A percentile compares a stretch with the other conserved stretches of the same genome.
phyloP scores from a whole-genome alignment of 169 alveolate species.

The Ichthyophthirius multifiliis region DNA sequence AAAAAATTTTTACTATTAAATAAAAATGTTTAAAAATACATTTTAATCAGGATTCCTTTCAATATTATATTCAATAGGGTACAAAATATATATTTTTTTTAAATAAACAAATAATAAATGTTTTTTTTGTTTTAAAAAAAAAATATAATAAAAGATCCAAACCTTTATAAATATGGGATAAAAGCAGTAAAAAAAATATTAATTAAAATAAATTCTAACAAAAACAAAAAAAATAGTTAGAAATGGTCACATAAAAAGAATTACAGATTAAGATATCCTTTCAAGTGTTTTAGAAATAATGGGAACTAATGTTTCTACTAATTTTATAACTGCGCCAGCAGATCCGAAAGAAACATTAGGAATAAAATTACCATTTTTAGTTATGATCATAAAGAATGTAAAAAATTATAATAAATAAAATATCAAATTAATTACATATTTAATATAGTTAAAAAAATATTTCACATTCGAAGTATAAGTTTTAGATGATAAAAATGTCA shows the following conservation, averaged over 20 bases:
- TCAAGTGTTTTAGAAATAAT: conserved; percentile 85
- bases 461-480: conserved; percentile 96
- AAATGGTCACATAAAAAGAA: conserved; percentile 95
- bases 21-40: conserved; percentile 91
- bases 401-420: no score
- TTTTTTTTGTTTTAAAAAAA: no score
- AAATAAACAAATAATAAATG: no score
- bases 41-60: conserved; percentile 94
- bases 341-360: conserved; percentile 91
- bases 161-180: conserved; percentile 94
- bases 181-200: conserved; percentile 34
- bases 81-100: no score
- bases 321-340: conserved; percentile 91
- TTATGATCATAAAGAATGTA: conserved; percentile 94
- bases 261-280: conserved; percentile 93
- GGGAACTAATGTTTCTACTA: conserved; percentile 93
- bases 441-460: conserved; percentile 91
- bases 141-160: conserved; percentile 60
- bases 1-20: no score
- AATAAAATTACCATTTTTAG: conserved; percentile 94
- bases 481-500: conserved; percentile 94
- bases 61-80: conserved; percentile 93
- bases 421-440: no score
- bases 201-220: not conserved
- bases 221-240: conserved; percentile 61